phyloP scores from a whole-genome alignment of 148 eudicot genomes.

The Amaranthus hypochondriacus region DNA sequence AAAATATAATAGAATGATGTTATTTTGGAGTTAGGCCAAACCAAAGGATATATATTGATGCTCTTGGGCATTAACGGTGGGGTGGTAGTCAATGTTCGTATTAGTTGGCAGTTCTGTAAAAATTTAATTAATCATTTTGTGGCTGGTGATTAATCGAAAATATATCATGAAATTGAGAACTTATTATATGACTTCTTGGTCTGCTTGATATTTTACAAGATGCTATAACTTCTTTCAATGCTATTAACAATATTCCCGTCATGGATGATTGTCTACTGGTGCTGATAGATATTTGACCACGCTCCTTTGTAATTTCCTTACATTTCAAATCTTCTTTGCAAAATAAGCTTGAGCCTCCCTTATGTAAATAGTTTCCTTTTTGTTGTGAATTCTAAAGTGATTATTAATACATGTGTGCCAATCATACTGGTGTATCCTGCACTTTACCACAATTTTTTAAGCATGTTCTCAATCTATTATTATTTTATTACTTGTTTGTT shows the following conservation, averaged over 20 bases:
- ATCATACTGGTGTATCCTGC: not conserved
- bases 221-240: not conserved
- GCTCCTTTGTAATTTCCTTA: not conserved
- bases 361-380: not conserved
- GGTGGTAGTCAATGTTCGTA: not conserved
- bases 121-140: not conserved
- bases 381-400: not conserved
- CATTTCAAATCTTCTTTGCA: not conserved
- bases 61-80: not conserved
- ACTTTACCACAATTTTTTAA: not conserved
- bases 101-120: not conserved
- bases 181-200: not conserved
- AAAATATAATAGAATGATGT: not conserved
- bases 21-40: not conserved
- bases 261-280: not conserved
- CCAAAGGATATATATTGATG: not conserved
- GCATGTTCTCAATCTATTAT: not conserved
- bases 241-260: not conserved
- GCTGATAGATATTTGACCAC: not conserved
- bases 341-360: not conserved
- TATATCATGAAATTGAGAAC: not conserved
- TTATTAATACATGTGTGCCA: not conserved
- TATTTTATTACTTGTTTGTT: not conserved
- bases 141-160: not conserved
- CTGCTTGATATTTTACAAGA: not conserved